Conservation (phyloP, 2,329 filamentous ascomycete genomes). For the Didymella pomorum region DNA sequence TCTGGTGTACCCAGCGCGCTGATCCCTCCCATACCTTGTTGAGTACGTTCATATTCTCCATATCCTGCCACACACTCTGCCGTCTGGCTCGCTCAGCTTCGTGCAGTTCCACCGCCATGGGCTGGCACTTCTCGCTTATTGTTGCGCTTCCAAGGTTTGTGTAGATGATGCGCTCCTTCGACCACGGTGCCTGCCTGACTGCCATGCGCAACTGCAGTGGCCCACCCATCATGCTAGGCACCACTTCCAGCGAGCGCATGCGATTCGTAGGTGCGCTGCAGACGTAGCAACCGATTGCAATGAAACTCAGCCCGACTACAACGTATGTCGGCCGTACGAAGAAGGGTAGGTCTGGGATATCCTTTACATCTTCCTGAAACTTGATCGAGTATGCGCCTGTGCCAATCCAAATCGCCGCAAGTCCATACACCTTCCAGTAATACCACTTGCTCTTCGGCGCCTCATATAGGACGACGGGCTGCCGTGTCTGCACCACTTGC, state of each 20-base stretch:
- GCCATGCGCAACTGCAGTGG: slow-evolving; percentile 44
- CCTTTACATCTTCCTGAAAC: slow-evolving; percentile 43
- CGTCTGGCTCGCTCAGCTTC: slow-evolving; percentile 42
- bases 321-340: slow-evolving; percentile 47
- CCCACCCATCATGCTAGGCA: slow-evolving; percentile 41
- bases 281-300: slow-evolving; percentile 43
- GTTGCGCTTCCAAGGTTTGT: slow-evolving; percentile 40
- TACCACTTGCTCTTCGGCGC: slow-evolving; percentile 40
- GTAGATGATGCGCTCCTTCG: slow-evolving; percentile 40
- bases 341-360: slow-evolving; percentile 38
- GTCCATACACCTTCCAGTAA: slow-evolving; percentile 39
- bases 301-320: slow-evolving; percentile 40
- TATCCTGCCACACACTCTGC: slow-evolving; percentile 39
- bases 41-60: slow-evolving; percentile 36
- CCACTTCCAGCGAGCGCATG: slow-evolving; percentile 40
- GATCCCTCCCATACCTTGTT: slow-evolving; percentile 37
- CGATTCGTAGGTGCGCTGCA: slow-evolving; percentile 43
- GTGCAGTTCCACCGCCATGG: slow-evolving; percentile 40
- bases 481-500: slow-evolving; percentile 38
- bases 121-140: slow-evolving; percentile 44
- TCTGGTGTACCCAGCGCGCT: slow-evolving; percentile 46
- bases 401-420: slow-evolving; percentile 37
- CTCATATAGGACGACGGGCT: slow-evolving; percentile 46
- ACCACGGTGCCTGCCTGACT: slow-evolving; percentile 35
- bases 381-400: slow-evolving; percentile 42